phyloP scores from a whole-genome alignment of 805 yeast species.

The Nakazawaea molendinolei region DNA sequence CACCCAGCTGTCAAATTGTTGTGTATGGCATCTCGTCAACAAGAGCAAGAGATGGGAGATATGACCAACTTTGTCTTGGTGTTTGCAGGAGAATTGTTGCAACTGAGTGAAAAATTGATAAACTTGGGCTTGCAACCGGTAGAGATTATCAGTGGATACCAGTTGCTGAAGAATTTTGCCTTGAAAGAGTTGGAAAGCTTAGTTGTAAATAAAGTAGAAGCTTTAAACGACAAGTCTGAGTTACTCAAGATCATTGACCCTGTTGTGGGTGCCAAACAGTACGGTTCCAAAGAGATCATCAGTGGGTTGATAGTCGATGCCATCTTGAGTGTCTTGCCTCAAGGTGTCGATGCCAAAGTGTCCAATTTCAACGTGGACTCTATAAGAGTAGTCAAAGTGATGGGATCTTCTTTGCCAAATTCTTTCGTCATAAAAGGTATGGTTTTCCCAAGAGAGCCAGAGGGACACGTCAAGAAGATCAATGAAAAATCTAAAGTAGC shows the following conservation, averaged over 20 bases:
- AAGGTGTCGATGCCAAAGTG: slow-evolving; percentile 36
- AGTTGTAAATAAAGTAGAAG: slow-evolving; percentile 54
- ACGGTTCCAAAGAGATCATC: slow-evolving; percentile 76
- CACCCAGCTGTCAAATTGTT: slow-evolving; percentile 96
- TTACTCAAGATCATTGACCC: slow-evolving; percentile 73
- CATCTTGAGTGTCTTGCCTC: slow-evolving; percentile 69
- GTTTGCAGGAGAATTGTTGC: slow-evolving; percentile 87
- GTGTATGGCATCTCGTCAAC: slow-evolving; percentile 96
- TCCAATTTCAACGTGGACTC: slow-evolving; percentile 78
- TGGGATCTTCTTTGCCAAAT: slow-evolving; percentile 77
- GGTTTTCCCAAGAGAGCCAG: slow-evolving; percentile 98
- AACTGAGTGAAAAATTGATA: slow-evolving; percentile 78
- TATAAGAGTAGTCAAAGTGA: slow-evolving; percentile 90
- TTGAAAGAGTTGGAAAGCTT: slow-evolving; percentile 60
- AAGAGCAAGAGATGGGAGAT: slow-evolving; percentile 96
- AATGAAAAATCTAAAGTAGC: slow-evolving; percentile 72
- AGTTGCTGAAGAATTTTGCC: slow-evolving; percentile 75
- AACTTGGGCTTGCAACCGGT: slow-evolving; percentile 84
- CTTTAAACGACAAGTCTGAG: slow-evolving; percentile 46
- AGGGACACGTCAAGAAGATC: slow-evolving; percentile 72
- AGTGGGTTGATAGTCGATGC: slow-evolving; percentile 81
- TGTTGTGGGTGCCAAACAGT: slow-evolving; percentile 89
- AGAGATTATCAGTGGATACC: slow-evolving; percentile 90
- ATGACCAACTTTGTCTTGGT: slow-evolving; percentile 87
- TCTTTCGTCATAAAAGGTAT: slow-evolving; percentile 89